phyloP scores from a whole-genome alignment of 1,284 basidiomycete species.

The Pascua sp. region DNA sequence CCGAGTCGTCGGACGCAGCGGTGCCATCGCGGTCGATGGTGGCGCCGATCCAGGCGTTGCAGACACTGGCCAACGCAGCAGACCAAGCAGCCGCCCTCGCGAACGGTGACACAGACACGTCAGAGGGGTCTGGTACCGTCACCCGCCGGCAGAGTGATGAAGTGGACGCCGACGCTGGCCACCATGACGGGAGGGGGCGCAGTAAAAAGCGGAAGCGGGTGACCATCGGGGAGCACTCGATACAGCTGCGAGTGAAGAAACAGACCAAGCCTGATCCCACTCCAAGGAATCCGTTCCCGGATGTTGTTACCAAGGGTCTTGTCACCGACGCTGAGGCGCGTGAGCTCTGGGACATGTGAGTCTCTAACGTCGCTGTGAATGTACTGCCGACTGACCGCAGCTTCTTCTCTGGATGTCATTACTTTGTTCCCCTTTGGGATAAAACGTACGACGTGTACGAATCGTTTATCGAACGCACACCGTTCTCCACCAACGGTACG shows the following conservation, averaged over 20 bases:
- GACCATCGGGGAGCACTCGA: conserved; percentile 29
- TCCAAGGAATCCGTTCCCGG: conserved; percentile 60
- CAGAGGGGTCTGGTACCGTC: too few relatives aligned
- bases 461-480: conserved; percentile 78
- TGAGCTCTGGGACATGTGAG: conserved; percentile 77
- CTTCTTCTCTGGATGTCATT: conserved; percentile 91
- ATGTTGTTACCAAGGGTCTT: conserved; percentile 56
- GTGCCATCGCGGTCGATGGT: conserved; percentile 54
- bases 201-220: conserved; percentile 35
- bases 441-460: conserved; percentile 86
- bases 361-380: conserved; percentile 46
- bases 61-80: conserved; percentile 86
- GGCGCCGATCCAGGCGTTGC: conserved; percentile 86
- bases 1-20: conserved; percentile 69
- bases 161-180: too few relatives aligned
- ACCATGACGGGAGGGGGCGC: neutral
- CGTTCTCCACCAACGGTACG: conserved; percentile 64
- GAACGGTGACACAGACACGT: conserved; percentile 10
- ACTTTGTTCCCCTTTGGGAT: conserved; percentile 91
- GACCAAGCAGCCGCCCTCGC: conserved; percentile 68
- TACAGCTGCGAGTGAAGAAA: conserved; percentile 66
- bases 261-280: conserved; percentile 81
- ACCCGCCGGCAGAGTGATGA: too few relatives aligned
- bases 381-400: conserved; percentile 51
- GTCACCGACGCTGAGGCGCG: conserved; percentile 75